A percentile compares a stretch with the other conserved stretches of the same genome.
Evolutionary conservation across 768 basidiomycete genomes (phyloP).

Genomic region (Gautieria morchelliformis): DNA sequence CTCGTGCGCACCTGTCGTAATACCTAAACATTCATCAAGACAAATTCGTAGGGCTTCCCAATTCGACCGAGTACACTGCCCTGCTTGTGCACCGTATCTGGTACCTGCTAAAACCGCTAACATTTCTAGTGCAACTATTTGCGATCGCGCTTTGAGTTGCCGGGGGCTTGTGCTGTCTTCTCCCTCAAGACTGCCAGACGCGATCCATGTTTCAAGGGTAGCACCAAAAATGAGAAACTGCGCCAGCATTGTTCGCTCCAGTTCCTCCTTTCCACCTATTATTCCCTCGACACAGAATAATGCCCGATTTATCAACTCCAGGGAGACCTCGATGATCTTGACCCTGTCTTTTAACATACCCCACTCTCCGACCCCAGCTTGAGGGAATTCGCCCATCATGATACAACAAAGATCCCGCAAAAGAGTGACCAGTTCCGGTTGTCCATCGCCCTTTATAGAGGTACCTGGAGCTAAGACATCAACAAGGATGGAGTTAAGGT

Average conservation of each 20-base stretch:
- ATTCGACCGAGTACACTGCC: slow-evolving; percentile 19
- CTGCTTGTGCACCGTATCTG: not conserved
- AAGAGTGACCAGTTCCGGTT: not conserved
- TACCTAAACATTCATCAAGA: slow-evolving; percentile 31
- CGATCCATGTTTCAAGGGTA: slow-evolving; percentile 51
- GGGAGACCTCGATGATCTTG: slow-evolving; percentile 40
- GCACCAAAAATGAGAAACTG: slow-evolving; percentile 45
- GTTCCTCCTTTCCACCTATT: slow-evolving; percentile 34
- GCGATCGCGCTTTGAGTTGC: slow-evolving; percentile 35
- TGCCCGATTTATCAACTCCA: slow-evolving; percentile 45
- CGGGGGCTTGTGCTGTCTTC: slow-evolving; percentile 36
- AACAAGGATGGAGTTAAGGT: slow-evolving; percentile 30
- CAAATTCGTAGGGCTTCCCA: slow-evolving; percentile 35
- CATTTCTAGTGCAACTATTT: not conserved
- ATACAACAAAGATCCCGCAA: slow-evolving; percentile 5
- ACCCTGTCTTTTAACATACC: slow-evolving; percentile 47
- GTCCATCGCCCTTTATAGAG: not conserved
- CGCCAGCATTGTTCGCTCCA: slow-evolving; percentile 40
- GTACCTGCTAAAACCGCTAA: slow-evolving; percentile 1
- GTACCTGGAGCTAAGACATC: slow-evolving; percentile 27
- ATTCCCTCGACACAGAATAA: slow-evolving; percentile 41
- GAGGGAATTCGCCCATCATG: slow-evolving; percentile 33
- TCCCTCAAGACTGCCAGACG: slow-evolving; percentile 23
- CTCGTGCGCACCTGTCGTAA: slow-evolving; percentile 29
- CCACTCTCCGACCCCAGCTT: slow-evolving; percentile 42